Conservation (phyloP, 1,284 basidiomycete species). For the Apiotrichum gamsii region DNA sequence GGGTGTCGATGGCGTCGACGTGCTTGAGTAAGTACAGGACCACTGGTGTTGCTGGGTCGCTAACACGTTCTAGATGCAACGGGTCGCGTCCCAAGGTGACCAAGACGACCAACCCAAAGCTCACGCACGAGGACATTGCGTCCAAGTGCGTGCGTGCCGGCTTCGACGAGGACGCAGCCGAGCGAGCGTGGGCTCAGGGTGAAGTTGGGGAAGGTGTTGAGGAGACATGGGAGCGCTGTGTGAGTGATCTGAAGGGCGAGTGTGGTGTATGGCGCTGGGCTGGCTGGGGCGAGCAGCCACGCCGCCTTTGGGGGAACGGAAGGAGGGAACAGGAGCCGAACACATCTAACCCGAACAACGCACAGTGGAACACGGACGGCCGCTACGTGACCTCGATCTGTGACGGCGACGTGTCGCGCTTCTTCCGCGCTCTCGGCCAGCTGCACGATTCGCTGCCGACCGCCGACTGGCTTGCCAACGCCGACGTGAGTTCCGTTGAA, state of each 20-base stretch:
- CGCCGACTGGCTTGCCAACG: conserved; percentile 29
- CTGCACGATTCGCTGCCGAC: conserved; percentile 30
- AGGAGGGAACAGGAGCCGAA: too few species aligned
- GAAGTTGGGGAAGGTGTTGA: conserved; percentile 47
- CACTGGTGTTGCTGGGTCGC: conserved; percentile 1
- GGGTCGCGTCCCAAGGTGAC: conserved; percentile 1
- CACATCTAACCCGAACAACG: too few species aligned
- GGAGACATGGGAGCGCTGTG: conserved; percentile 44
- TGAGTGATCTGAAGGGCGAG: conserved; percentile 23
- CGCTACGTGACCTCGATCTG: conserved; percentile 39
- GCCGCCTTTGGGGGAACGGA: too few species aligned
- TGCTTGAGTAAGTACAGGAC: conserved; percentile 42
- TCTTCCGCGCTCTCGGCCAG: conserved; percentile 37
- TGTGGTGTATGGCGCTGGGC: background rate
- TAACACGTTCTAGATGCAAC: conserved; percentile 9
- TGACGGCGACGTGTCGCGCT: conserved; percentile 18
- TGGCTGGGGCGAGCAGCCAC: too few species aligned
- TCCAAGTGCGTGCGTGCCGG: conserved; percentile 31
- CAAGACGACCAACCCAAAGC: conserved; percentile 2
- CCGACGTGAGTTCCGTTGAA: conserved; percentile 31
- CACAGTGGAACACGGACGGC: conserved; percentile 44
- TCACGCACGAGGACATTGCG: conserved; percentile 40
- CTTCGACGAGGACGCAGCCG: conserved; percentile 32
- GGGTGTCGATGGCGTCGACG: conserved; percentile 43
- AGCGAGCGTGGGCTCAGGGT: conserved; percentile 42